Evolutionary conservation across 148 eudicot genomes (phyloP).

Genomic region (Cornus controversa): DNA sequence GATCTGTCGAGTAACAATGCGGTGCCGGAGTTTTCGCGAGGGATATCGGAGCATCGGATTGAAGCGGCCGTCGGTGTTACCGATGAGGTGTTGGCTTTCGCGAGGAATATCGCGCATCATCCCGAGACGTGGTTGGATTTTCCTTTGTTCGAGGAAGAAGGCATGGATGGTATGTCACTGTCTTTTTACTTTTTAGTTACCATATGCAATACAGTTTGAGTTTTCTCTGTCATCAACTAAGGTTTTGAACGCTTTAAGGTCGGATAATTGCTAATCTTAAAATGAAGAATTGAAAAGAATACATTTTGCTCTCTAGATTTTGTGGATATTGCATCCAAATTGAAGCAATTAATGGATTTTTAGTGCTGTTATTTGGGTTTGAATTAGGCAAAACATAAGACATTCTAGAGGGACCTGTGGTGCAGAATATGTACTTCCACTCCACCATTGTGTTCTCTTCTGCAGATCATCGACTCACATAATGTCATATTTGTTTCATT

Average conservation of each 20-base stretch:
- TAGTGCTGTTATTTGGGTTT: too few species aligned
- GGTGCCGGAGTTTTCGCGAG: constrained; percentile 9
- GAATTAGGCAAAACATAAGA: too few species aligned
- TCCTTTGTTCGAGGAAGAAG: constrained; percentile 78
- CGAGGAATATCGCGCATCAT: constrained; percentile 82
- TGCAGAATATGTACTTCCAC: background rate
- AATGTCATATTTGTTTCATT: background rate
- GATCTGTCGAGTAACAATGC: constrained; percentile 12
- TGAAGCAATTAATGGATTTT: too few species aligned
- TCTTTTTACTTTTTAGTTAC: background rate
- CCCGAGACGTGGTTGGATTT: constrained; percentile 97
- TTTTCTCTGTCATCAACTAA: background rate
- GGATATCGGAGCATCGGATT: constrained; percentile 29
- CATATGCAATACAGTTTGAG: background rate
- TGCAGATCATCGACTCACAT: background rate
- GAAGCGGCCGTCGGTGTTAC: constrained; percentile 58
- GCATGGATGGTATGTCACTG: constrained; percentile 44
- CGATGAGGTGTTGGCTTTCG: constrained; percentile 84
- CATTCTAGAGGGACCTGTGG: background rate
- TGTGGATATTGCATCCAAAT: background rate
- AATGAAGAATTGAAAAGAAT: too few species aligned
- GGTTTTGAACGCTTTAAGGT: background rate
- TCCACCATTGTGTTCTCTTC: too few species aligned
- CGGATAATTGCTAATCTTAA: background rate
- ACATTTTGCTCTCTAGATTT: background rate